Evolutionary conservation across 371 early-diverging fungal species (phyloP).

Genomic region (Umbelopsis sp.): DNA sequence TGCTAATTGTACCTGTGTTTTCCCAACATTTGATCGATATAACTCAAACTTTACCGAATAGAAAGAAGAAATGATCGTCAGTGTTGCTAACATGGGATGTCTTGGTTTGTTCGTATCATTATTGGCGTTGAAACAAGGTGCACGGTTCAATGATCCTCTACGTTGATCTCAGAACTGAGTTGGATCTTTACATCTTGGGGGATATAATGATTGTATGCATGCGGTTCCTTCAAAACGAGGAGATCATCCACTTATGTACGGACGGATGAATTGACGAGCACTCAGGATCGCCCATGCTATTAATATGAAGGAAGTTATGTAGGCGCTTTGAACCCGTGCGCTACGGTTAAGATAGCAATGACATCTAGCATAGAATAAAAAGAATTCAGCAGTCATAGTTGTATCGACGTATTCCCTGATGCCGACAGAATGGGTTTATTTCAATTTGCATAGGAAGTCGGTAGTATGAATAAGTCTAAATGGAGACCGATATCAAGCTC

Average conservation of each 20-base stretch:
- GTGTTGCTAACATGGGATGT: too few species aligned
- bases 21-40: too few species aligned
- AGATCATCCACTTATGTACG: background rate
- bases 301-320: too few species aligned
- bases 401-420: background rate
- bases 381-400: too few species aligned
- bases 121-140: background rate
- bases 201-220: constrained; percentile 1
- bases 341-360: too few species aligned
- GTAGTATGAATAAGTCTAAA: constrained; percentile 7
- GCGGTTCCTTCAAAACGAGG: background rate
- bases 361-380: too few species aligned
- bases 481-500: background rate
- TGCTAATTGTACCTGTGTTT: too few species aligned
- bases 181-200: background rate
- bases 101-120: too few species aligned
- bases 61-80: too few species aligned
- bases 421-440: background rate
- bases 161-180: background rate
- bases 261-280: background rate
- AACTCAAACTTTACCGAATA: too few species aligned
- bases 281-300: too few species aligned
- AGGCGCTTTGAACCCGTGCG: too few species aligned
- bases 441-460: constrained; percentile 3
- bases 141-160: background rate